Evolutionary conservation across 2,329 filamentous ascomycete species (phyloP), one percentile per base, ranked within the genome.

Genomic region (Dothideomycetes sp.): DNA sequence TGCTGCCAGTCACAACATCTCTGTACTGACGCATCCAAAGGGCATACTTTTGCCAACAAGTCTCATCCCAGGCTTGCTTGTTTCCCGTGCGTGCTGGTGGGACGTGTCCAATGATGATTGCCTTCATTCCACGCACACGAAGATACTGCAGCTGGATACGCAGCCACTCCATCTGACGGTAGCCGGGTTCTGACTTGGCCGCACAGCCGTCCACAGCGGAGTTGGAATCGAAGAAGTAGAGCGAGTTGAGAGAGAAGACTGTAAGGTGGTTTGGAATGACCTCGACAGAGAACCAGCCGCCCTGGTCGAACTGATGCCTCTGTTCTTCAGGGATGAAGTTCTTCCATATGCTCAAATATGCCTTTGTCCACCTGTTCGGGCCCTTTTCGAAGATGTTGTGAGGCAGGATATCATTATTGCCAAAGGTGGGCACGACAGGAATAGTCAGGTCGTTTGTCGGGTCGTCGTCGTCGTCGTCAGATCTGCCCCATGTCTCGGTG

Each of bases 31-130:
- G 75, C 53, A 89, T 65, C 86, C 88, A 96, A 3, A 96, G 65
- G 0, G 86, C 83, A 61, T 94, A 98, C 58, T 94, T 95, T 58
- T 95, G 89, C 88, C 89, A 98, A 64, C 91, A 98, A 0, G 84
- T 87, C 67, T 96, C 89, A 49, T 95, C 87, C 91, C 91, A 98
- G 45, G 77, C 79, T 53, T 77, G 75, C 68, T 96, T 96, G 62
- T 78, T 81, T 27, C 77, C 72, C 2, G 88, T 91, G 45, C 88
- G 73, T 1, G 88, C 89, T 0, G 91, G 91, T 2, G 91, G 88
- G 3, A 98, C 87, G 60, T 98, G 91, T 2, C 91, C 89, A 51
- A 84, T 93, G 38, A 98, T 64, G 38, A 98, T 94, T 11, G 83
- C 91, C 64, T 96, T 96, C 79, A 95, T 86, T 32, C 84, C 81